phyloP scores from a whole-genome alignment of 225 moss, liverwort and hornwort species.

The Polytrichum formosum region DNA sequence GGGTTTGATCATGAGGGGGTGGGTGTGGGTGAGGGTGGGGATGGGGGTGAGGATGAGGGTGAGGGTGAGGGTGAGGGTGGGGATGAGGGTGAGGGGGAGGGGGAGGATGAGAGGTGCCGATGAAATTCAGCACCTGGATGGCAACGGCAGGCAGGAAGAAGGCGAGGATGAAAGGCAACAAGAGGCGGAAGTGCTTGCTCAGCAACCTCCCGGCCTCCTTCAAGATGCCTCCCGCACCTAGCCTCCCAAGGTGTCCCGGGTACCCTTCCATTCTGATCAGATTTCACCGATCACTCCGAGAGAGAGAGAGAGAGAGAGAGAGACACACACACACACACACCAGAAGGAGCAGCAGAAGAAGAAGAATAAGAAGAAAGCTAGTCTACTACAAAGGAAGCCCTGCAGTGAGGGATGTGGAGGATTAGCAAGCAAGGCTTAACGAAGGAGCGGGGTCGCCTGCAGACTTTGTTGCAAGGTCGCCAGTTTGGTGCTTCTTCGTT shows the following conservation, averaged over 20 bases:
- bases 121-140: conserved; percentile 21
- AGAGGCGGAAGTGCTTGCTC: conserved; percentile 21
- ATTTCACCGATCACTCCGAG: too few relatives aligned
- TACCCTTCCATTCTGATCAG: conserved; percentile 41
- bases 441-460: too few relatives aligned
- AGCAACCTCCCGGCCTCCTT: conserved; percentile 45
- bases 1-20: conserved; percentile 6
- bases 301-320: too few relatives aligned
- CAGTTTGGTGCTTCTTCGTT: too few relatives aligned
- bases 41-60: background rate
- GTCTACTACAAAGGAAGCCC: too few relatives aligned
- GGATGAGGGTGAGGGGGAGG: background rate
- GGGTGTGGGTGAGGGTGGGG: background rate
- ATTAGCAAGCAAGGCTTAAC: too few relatives aligned
- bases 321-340: too few relatives aligned
- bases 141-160: conserved; percentile 32
- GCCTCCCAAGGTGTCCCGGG: conserved; percentile 25
- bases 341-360: too few relatives aligned
- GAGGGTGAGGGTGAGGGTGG: conserved; percentile 16
- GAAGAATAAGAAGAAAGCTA: too few relatives aligned
- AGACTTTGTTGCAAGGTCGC: too few relatives aligned
- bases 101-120: conserved; percentile 4
- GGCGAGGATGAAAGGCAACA: conserved; percentile 36
- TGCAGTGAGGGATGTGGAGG: too few relatives aligned
- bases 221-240: conserved; percentile 34